Evolutionary conservation across 805 yeast species (phyloP).

Genomic region (Teunomyces atbi): DNA sequence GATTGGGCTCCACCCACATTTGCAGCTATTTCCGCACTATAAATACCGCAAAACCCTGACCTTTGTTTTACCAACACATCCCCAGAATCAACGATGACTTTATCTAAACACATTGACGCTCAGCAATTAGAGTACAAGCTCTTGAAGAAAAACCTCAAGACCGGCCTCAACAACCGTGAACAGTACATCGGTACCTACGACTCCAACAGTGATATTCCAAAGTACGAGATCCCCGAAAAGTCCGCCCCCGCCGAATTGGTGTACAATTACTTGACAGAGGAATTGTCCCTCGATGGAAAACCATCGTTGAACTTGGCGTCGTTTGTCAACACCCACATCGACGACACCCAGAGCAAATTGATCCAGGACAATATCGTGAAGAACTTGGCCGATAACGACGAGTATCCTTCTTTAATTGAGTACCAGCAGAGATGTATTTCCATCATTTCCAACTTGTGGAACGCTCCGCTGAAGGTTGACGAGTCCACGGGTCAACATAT

Average conservation of each 20-base stretch:
- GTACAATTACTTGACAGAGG: constrained; percentile 66
- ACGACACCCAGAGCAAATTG: constrained; percentile 45
- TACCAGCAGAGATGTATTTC: constrained; percentile 80
- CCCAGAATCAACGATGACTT: constrained; percentile 32
- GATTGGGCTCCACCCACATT: no score
- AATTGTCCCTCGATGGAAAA: constrained; percentile 76
- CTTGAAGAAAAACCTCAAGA: constrained; percentile 21
- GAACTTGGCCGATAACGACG: constrained; percentile 91
- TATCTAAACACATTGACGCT: constrained; percentile 46
- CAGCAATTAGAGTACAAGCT: constrained; percentile 38
- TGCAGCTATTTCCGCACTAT: background rate
- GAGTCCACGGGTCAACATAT: constrained; percentile 28
- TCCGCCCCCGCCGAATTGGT: constrained; percentile 56
- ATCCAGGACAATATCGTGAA: constrained; percentile 73
- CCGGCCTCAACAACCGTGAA: constrained; percentile 23
- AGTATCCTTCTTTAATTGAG: constrained; percentile 82
- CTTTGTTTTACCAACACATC: background rate
- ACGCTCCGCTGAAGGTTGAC: constrained; percentile 49
- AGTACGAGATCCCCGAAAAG: constrained; percentile 57
- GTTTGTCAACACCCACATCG: constrained; percentile 76
- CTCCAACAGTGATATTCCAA: constrained; percentile 42
- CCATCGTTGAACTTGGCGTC: constrained; percentile 85
- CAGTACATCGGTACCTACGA: constrained; percentile 31
- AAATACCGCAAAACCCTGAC: background rate
- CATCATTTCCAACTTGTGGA: constrained; percentile 78